Conservation (phyloP, 495 filamentous ascomycete genomes). For the Astrocystis sublimbata region DNA sequence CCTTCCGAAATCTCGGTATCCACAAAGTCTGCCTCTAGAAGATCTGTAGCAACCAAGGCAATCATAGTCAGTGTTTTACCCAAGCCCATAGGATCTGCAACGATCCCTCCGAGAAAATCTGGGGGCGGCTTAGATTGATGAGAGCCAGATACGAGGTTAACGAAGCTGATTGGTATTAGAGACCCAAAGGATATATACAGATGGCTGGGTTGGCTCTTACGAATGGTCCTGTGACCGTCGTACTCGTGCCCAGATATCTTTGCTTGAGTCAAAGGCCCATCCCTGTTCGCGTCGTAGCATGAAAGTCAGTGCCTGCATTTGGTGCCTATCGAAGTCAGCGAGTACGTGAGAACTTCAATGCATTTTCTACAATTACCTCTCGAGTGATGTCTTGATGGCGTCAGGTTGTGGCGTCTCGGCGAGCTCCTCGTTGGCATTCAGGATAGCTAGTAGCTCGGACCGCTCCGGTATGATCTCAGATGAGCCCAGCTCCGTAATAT, state of each 20-base stretch:
- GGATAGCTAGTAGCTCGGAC: neutral
- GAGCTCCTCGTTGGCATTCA: slow-evolving; percentile 13
- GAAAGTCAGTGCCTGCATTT: slow-evolving; percentile 48
- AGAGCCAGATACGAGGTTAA: slow-evolving; percentile 4
- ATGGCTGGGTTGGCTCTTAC: slow-evolving; percentile 12
- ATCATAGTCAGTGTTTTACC: slow-evolving; percentile 47
- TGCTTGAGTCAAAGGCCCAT: slow-evolving; percentile 27
- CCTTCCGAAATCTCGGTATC: neutral
- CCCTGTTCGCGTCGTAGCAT: slow-evolving; percentile 42
- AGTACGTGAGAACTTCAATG: neutral
- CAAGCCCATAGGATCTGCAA: slow-evolving; percentile 46
- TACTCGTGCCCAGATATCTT: slow-evolving; percentile 29
- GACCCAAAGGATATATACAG: neutral
- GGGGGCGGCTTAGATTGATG: slow-evolving; percentile 25
- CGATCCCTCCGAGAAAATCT: slow-evolving; percentile 39
- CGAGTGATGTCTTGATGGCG: slow-evolving; percentile 30
- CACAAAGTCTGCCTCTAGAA: neutral
- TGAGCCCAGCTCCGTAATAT: neutral
- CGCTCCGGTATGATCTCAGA: slow-evolving; percentile 3
- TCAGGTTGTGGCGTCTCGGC: slow-evolving; percentile 32
- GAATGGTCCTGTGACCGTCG: slow-evolving; percentile 16
- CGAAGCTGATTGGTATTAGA: neutral
- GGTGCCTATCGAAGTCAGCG: slow-evolving; percentile 33
- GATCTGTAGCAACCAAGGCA: slow-evolving; percentile 34
- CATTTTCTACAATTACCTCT: slow-evolving; percentile 24